A percentile compares a stretch with the other conserved stretches of the same genome.
These are phyloP conservation scores for Psilocybe mexicana DNA, from an alignment of 1,284 basidiomycete genomes.

Conservation along the genomic window DNA sequence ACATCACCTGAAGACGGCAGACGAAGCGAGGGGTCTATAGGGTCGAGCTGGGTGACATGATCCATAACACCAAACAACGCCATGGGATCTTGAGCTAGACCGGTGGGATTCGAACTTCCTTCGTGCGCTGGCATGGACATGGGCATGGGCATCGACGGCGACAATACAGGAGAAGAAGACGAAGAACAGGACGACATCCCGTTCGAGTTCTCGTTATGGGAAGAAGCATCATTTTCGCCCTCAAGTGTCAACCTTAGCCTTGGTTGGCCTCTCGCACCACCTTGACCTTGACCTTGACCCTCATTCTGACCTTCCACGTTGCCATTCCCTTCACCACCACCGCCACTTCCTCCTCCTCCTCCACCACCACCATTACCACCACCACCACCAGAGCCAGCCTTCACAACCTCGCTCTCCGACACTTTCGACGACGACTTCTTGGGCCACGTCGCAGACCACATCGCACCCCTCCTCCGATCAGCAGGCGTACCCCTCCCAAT, in stretches of 20 bases:
- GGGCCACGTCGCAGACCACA: constrained; percentile 17
- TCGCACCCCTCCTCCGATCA: constrained; percentile 17
- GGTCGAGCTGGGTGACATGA: neutral
- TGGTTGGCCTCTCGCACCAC: neutral
- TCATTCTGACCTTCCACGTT: too few species aligned
- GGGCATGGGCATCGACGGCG: constrained; percentile 14
- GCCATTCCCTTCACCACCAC: too few species aligned
- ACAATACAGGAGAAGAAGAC: neutral
- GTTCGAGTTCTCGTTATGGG: constrained; percentile 30
- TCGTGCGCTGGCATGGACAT: constrained; percentile 28
- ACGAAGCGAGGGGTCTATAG: neutral
- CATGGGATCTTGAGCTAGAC: neutral
- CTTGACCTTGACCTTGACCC: neutral
- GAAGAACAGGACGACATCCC: constrained; percentile 1
- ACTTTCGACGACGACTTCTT: neutral
- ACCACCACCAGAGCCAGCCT: too few species aligned
- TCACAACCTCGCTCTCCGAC: neutral
- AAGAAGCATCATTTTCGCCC: constrained; percentile 18
- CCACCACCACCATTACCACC: neutral
- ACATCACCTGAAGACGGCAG: neutral
- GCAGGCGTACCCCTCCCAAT: constrained; percentile 27
- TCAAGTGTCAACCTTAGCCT: constrained; percentile 5
- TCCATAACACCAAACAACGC: neutral
- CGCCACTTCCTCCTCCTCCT: neutral
- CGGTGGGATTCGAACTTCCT: neutral